Conservation (phyloP, 257 asterid species). For the Verbena officinalis region DNA sequence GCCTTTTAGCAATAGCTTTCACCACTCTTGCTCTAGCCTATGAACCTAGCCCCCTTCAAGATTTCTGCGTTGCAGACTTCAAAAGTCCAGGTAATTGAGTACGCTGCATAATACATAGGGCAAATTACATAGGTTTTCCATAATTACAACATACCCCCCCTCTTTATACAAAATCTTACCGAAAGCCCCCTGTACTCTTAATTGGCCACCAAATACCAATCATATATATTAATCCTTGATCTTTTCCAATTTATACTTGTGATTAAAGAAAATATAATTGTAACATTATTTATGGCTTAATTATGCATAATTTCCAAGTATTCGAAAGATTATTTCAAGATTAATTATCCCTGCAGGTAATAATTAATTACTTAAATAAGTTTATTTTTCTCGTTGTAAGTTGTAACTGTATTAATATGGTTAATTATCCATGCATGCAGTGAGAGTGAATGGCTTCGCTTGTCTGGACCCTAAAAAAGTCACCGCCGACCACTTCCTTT, state of each 20-base stretch:
- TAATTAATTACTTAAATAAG: not conserved
- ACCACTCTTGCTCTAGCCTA: slow-evolving; percentile 32
- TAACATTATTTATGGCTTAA: not conserved
- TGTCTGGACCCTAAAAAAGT: slow-evolving; percentile 50
- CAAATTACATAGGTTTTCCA: too few species aligned
- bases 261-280: too few species aligned
- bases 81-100: slow-evolving; percentile 35
- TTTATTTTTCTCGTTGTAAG: not conserved
- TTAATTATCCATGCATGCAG: slow-evolving; percentile 27
- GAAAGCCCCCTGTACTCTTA: too few species aligned
- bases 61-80: slow-evolving; percentile 56
- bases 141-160: too few species aligned
- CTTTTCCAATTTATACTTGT: too few species aligned
- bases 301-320: not conserved
- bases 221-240: too few species aligned
- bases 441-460: slow-evolving; percentile 44
- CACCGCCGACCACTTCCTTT: slow-evolving; percentile 45
- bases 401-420: not conserved
- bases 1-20: slow-evolving; percentile 26
- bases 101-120: too few species aligned
- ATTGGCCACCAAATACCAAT: too few species aligned
- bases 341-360: not conserved
- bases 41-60: slow-evolving; percentile 57
- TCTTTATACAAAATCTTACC: too few species aligned
- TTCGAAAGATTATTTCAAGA: not conserved